phyloP scores from a whole-genome alignment of 192 early-diverging fungal genomes.

The Podila horticola region DNA sequence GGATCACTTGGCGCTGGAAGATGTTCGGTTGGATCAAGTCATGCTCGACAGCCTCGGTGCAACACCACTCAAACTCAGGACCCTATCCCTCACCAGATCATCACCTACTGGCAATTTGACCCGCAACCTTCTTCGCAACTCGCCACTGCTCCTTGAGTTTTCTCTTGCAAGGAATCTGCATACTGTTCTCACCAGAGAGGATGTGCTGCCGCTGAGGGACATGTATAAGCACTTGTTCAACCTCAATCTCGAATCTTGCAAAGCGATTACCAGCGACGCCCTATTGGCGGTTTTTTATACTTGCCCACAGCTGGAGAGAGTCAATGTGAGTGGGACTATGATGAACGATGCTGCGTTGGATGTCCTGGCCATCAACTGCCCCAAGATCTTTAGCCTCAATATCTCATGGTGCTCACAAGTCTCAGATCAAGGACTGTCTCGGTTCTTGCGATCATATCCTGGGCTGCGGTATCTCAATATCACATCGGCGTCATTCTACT shows the following conservation, averaged over 20 bases:
- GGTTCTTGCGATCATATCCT: slow-evolving; percentile 3
- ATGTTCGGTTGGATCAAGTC: slow-evolving; percentile 25
- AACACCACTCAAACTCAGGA: slow-evolving; percentile 10
- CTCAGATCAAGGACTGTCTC: slow-evolving; percentile 21
- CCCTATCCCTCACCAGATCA: slow-evolving; percentile 24
- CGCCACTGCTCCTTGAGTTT: slow-evolving; percentile 19
- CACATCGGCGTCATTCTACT: slow-evolving; percentile 4
- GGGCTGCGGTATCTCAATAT: slow-evolving; percentile 28
- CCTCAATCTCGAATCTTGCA: slow-evolving; percentile 48
- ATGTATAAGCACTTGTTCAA: slow-evolving; percentile 7
- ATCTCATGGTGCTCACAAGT: slow-evolving; percentile 22
- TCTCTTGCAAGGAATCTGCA: slow-evolving; percentile 44
- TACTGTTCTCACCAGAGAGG: slow-evolving; percentile 16
- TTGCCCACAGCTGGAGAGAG: slow-evolving; percentile 28
- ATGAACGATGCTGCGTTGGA: slow-evolving; percentile 21
- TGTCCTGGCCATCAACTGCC: slow-evolving; percentile 12
- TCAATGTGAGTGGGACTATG: slow-evolving; percentile 30
- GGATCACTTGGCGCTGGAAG: slow-evolving; percentile 29
- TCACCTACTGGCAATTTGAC: slow-evolving; percentile 28
- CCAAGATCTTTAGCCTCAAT: slow-evolving; percentile 29
- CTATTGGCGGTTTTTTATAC: slow-evolving; percentile 3
- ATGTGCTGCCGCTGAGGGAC: slow-evolving; percentile 12
- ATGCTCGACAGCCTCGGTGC: slow-evolving; percentile 22
- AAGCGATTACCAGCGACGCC: slow-evolving; percentile 11
- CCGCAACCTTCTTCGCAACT: slow-evolving; percentile 29